Base-by-base conservation (phyloP, 2,329 filamentous ascomycete species). In the Xylaria sp. region DNA sequence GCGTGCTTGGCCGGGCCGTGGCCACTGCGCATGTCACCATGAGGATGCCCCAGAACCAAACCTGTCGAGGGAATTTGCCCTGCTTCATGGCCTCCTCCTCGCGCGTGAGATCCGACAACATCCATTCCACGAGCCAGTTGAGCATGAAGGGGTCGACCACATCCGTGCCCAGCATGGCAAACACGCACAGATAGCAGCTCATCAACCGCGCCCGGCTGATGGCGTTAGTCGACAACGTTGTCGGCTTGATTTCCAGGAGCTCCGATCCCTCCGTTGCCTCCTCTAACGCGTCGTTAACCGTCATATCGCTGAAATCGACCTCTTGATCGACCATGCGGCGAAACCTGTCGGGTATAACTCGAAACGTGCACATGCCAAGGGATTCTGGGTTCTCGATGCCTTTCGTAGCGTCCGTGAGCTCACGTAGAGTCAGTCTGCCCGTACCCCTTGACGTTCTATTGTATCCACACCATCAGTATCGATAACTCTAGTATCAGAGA, bases 101-200 rank as follows among this genome's bases (percentile, higher is more conserved):
- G 37, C 61, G 65, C 6, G 59, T 67, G 23, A 69, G 65, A 37
- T 70, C 67, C 31, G 65, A 65, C 19, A 70, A 45, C 60, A 70
- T 66, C 61, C 67, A 69, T 42, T 70, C 68, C 25, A 70, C 56
- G 23, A 70, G 67, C 68, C 68, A 70, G 64, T 70, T 70, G 21
- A 69, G 57, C 58, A 68, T 65, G 46, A 70, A 70, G 2, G 66
- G 63, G 42, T 70, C 68, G 21, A 67, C 61, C 45, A 65, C 60
- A 21, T 66, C 57, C 17, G 68, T 62, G 3, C 68, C 68, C 2
- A 69, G 56, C 64, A 69, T 69, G 15, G 67, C 67, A 17, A 66
- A 66, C 2, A 70, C 50, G 19, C 61, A 62, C 2, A 70, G 46
- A 21, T 69, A 70, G 47, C 68, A 70, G 61, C 65, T 68, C 64